These are phyloP conservation scores for Narthecium ossifragum DNA, from an alignment of 106 monocot species.

Conservation along the genomic window DNA sequence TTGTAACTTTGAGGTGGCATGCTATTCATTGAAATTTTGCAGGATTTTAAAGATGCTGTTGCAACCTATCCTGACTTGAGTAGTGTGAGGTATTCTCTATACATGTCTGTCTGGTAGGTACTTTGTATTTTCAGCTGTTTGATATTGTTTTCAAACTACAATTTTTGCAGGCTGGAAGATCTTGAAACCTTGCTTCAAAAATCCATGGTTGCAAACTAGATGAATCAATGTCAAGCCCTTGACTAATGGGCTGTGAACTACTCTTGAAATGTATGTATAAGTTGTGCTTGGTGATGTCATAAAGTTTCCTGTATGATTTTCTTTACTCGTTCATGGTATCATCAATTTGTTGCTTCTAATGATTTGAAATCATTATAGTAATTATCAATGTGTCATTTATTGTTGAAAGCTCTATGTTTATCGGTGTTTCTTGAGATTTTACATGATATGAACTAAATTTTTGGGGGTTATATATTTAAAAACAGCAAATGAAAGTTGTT, in stretches of 20 bases:
- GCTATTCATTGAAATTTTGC: conserved; percentile 5
- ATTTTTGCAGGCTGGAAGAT: conserved; percentile 66
- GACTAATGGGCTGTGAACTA: background rate
- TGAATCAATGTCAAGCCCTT: background rate
- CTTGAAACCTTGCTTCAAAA: conserved; percentile 59
- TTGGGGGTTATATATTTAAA: no score
- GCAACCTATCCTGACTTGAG: conserved; percentile 80
- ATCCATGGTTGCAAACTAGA: conserved; percentile 42
- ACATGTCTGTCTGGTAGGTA: background rate
- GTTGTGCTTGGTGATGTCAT: no score
- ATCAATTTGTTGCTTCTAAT: no score
- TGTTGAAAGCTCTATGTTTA: no score
- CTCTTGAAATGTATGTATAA: background rate
- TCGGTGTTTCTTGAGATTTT: no score
- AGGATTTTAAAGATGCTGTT: conserved; percentile 92
- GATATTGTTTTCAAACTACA: background rate
- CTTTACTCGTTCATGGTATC: no score
- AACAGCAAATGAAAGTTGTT: no score
- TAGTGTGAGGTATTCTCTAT: conserved; percentile 67
- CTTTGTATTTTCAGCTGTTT: background rate
- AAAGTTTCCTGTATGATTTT: no score
- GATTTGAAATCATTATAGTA: no score
- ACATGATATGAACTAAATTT: no score
- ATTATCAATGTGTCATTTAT: no score
- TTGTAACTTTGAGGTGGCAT: background rate